Conservation (phyloP, 345 rosid species). For the Salix dunnii region DNA sequence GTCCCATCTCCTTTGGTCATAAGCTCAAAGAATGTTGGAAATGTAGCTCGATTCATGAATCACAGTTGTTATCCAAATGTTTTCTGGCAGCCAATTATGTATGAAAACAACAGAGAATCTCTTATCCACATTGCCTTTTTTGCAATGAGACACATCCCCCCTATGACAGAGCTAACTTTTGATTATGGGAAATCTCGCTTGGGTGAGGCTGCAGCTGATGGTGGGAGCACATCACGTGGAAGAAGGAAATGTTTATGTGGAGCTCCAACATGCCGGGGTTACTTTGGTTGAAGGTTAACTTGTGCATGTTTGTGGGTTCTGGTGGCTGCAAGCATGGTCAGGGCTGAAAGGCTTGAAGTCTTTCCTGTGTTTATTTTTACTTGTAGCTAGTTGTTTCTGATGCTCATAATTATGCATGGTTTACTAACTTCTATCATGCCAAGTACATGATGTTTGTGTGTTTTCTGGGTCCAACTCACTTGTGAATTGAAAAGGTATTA, state of each 20-base stretch:
- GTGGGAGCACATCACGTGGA: slow-evolving; percentile 20
- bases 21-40: slow-evolving; percentile 65
- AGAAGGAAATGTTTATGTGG: slow-evolving; percentile 65
- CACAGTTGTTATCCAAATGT: slow-evolving; percentile 83
- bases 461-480: background rate
- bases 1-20: slow-evolving; percentile 63
- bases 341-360: slow-evolving; percentile 7
- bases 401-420: background rate
- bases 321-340: slow-evolving; percentile 3
- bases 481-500: background rate
- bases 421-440: background rate
- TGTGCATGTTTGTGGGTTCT: background rate
- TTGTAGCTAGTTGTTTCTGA: background rate
- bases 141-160: slow-evolving; percentile 69
- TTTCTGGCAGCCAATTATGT: slow-evolving; percentile 73
- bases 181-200: slow-evolving; percentile 56
- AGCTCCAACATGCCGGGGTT: slow-evolving; percentile 41
- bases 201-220: slow-evolving; percentile 20
- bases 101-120: slow-evolving; percentile 33
- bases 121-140: slow-evolving; percentile 56
- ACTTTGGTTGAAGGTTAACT: slow-evolving; percentile 4
- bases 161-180: slow-evolving; percentile 80
- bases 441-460: background rate
- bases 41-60: slow-evolving; percentile 92
- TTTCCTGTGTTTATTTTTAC: background rate